These are phyloP conservation scores for Arachnopeziza araneosa DNA, from an alignment of 2,329 filamentous ascomycete species.

Conservation along the genomic window DNA sequence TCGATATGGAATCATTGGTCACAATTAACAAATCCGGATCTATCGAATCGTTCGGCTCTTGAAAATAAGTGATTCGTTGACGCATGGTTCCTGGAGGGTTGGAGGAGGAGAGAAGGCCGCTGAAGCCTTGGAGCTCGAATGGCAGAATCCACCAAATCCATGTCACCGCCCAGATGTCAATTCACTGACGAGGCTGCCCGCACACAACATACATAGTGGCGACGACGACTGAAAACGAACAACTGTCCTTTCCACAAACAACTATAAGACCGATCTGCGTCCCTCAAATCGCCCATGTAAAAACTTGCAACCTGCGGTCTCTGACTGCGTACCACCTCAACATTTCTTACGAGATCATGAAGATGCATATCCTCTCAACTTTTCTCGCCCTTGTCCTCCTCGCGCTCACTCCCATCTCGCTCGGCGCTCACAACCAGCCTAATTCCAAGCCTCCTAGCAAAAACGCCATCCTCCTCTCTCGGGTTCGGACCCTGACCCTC, in stretches of 20 bases:
- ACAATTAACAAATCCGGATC: constrained; percentile 60
- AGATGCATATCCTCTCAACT: constrained; percentile 23
- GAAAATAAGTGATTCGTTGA: constrained; percentile 74
- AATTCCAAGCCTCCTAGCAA: constrained; percentile 16
- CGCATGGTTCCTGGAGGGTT: constrained; percentile 49
- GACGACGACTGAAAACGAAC: neutral
- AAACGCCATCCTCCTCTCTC: constrained; percentile 53
- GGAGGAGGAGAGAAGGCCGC: neutral
- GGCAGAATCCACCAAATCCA: neutral
- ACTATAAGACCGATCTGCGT: neutral
- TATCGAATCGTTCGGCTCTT: constrained; percentile 56
- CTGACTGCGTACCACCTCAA: neutral
- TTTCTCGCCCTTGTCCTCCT: constrained; percentile 20
- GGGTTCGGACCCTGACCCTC: constrained; percentile 74
- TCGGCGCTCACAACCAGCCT: constrained; percentile 15
- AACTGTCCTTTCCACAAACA: constrained; percentile 7
- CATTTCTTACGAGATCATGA: neutral
- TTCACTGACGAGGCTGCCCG: neutral
- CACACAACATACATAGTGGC: neutral
- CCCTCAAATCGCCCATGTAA: neutral
- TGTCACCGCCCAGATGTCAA: constrained; percentile 1
- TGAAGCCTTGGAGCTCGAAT: neutral
- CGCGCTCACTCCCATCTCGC: constrained; percentile 24
- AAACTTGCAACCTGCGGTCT: neutral
- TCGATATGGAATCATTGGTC: constrained; percentile 43